Evolutionary conservation across 2,329 filamentous ascomycete genomes (phyloP).

Genomic region (Fusarium denticulatum): DNA sequence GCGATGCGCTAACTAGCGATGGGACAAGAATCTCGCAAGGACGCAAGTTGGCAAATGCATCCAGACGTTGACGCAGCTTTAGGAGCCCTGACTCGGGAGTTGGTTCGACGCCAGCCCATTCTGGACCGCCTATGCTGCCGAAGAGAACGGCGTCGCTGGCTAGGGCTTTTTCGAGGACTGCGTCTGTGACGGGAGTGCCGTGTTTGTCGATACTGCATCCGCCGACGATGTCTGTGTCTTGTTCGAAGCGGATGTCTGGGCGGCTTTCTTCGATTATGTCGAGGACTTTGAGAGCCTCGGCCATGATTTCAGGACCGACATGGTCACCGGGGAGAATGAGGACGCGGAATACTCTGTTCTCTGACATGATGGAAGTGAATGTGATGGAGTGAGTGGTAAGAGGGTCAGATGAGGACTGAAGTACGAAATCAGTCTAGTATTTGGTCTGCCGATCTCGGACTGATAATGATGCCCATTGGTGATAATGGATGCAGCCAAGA

Average conservation of each 20-base stretch:
- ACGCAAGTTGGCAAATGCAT: slow-evolving; percentile 62
- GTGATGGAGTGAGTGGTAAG: neutral
- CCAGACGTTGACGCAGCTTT: slow-evolving; percentile 51
- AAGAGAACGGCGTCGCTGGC: slow-evolving; percentile 58
- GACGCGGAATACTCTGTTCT: slow-evolving; percentile 42
- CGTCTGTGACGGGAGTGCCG: slow-evolving; percentile 55
- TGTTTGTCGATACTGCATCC: slow-evolving; percentile 57
- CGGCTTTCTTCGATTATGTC: slow-evolving; percentile 51
- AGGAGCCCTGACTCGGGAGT: slow-evolving; percentile 58
- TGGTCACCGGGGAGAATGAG: slow-evolving; percentile 59
- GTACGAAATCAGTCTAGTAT: neutral
- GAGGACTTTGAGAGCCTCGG: slow-evolving; percentile 58
- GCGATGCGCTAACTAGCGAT: slow-evolving; percentile 52
- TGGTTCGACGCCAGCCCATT: slow-evolving; percentile 54
- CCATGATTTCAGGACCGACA: slow-evolving; percentile 58
- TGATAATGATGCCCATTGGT: neutral
- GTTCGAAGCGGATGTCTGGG: slow-evolving; percentile 45
- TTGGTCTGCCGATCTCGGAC: neutral
- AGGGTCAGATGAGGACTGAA: fast-evolving
- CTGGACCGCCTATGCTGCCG: slow-evolving; percentile 59
- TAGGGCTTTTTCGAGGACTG: slow-evolving; percentile 53
- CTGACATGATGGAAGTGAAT: neutral
- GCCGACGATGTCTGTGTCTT: slow-evolving; percentile 44
- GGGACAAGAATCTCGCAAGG: slow-evolving; percentile 59
- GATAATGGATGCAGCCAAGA: neutral